Conservation (phyloP, 1,284 basidiomycete species). For the Spongispora temasekensis region DNA sequence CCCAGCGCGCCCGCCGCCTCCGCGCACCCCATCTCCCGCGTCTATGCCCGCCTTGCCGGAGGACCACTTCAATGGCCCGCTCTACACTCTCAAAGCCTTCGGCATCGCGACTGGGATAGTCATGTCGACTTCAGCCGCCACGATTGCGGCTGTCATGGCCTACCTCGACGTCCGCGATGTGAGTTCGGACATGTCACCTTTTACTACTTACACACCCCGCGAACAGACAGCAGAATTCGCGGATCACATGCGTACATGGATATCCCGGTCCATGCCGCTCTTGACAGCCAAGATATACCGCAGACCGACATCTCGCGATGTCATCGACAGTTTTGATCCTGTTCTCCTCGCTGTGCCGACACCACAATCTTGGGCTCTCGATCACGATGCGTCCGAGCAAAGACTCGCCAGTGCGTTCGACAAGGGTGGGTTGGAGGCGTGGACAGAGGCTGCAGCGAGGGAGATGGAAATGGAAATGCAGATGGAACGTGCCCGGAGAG, state of each 20-base stretch:
- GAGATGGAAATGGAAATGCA: slow-evolving; percentile 58
- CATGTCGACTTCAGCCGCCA: slow-evolving; percentile 31
- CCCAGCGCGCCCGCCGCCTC: not conserved
- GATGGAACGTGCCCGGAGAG: slow-evolving; percentile 39
- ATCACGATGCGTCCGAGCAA: slow-evolving; percentile 46
- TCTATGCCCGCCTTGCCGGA: not conserved
- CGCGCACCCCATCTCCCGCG: not conserved
- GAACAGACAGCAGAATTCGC: slow-evolving; percentile 58
- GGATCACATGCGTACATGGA: slow-evolving; percentile 46
- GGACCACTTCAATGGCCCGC: slow-evolving; percentile 40
- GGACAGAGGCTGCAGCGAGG: slow-evolving; percentile 48
- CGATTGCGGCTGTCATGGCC: slow-evolving; percentile 41
- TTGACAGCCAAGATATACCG: slow-evolving; percentile 55
- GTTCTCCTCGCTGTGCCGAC: not conserved
- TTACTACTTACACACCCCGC: not conserved
- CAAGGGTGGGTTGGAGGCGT: slow-evolving; percentile 52
- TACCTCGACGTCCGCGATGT: slow-evolving; percentile 45
- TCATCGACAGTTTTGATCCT: slow-evolving; percentile 1
- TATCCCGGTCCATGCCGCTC: slow-evolving; percentile 48
- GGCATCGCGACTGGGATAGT: slow-evolving; percentile 47
- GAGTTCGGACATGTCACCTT: slow-evolving; percentile 26
- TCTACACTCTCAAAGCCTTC: slow-evolving; percentile 48
- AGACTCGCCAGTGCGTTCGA: slow-evolving; percentile 56
- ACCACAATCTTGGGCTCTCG: slow-evolving; percentile 3
- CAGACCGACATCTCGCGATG: slow-evolving; percentile 17